Conservation (phyloP, 2,329 filamentous ascomycete species). For the Epichloe amarillans region DNA sequence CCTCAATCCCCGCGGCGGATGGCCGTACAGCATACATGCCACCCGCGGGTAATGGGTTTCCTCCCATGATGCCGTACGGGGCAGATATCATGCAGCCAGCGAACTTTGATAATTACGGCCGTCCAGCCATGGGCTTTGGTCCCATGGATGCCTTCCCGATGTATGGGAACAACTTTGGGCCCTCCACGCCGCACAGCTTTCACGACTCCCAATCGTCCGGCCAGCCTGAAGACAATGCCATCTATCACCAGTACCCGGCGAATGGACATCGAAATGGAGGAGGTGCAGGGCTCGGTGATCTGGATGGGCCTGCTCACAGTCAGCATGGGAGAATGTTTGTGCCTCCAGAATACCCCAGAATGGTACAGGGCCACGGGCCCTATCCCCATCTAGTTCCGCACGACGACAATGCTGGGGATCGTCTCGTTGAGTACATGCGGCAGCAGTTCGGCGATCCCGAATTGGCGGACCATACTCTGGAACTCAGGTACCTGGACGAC, state of each 20-base stretch:
- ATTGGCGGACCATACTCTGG: conserved; percentile 31
- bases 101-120: conserved; percentile 24
- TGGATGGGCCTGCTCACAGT: conserved; percentile 16
- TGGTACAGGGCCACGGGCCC: conserved; percentile 19
- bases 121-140: conserved; percentile 22
- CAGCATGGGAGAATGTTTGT: conserved; percentile 18
- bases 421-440: conserved; percentile 26
- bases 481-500: conserved; percentile 30
- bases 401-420: conserved; percentile 20
- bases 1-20: conserved; percentile 26
- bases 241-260: conserved; percentile 26
- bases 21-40: conserved; percentile 21
- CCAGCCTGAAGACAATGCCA: conserved; percentile 30
- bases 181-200: conserved; percentile 46
- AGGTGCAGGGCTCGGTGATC: conserved; percentile 13
- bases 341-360: conserved; percentile 17
- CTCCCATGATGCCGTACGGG: conserved; percentile 23
- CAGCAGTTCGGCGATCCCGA: conserved; percentile 20
- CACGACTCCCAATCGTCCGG: conserved; percentile 47
- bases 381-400: conserved; percentile 15
- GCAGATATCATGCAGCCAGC: conserved; percentile 21
- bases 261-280: conserved; percentile 26
- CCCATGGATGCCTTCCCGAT: conserved; percentile 22
- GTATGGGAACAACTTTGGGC: conserved; percentile 30
- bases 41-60: conserved; percentile 21